Base-by-base conservation (phyloP, 495 filamentous ascomycete species). In the Daldinia decipiens region DNA sequence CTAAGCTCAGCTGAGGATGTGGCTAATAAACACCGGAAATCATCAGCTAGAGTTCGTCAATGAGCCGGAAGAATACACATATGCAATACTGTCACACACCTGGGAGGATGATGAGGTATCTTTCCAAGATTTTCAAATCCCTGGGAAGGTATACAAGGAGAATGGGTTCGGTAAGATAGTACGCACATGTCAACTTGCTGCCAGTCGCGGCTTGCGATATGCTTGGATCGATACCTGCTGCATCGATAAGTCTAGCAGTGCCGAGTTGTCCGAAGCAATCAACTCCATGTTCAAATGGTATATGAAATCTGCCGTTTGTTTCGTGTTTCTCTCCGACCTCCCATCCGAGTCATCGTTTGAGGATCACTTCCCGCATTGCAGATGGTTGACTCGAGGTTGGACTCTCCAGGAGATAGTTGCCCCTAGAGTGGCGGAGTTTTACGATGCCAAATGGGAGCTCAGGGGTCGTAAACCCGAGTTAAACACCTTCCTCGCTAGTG, bases 241-340 rank as follows among this genome's bases (percentile, higher is more conserved):
- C 63, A 82, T 82, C 58, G 75, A 85, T 72, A 85, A 84, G 71
- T 74, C 74, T 3, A 81, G 79, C 59, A 78, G 74, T 24, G 79
- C 80, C 8, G 82, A 84, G 67, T 71, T 84, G 4, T 76, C 76
- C 4, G 82, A 84, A 64, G 79, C 82, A 36, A 81, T 81, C 34
- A 82, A 82, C 69, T 81, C 78, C 24, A 83, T 83, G 81, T 83
- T 72, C 34, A 57, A 55, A 2, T 84, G 78, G 81, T 83, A 83
- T 63, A 52, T 69, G 26, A 58, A 71, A 2, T 71, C 81, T 31
- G 63, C 13, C 1, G 58, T 80, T 13, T 84, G 83, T 68, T 82
- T 79, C 66, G 82, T 74, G 8, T 82, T 77, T 61, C 73, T 85
- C 3, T 59, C 65, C 5, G 81, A 84, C 59, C 69, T 84, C 2